A percentile compares a stretch with the other conserved stretches of the same genome.
These are phyloP conservation scores for Larix sibirica DNA, from an alignment of 83 land plant genomes.

Conservation along the genomic window DNA sequence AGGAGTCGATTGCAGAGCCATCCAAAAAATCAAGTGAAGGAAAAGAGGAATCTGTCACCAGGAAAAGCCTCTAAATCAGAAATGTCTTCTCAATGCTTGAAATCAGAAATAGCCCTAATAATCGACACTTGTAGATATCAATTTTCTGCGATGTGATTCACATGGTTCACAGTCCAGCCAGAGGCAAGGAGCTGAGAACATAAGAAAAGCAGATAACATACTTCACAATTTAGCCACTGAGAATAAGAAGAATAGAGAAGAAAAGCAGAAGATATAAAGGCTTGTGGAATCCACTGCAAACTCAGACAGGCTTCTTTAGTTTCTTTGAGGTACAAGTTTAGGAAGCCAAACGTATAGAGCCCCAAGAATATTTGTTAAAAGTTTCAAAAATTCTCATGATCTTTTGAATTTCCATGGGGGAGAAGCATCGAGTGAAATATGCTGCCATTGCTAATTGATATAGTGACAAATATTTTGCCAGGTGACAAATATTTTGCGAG, in stretches of 20 bases:
- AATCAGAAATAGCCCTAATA: background rate
- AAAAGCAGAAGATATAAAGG: background rate
- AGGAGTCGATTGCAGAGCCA: conserved; percentile 29
- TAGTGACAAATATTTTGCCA: no score
- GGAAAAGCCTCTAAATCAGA: background rate
- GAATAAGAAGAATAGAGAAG: no score
- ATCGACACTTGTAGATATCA: background rate
- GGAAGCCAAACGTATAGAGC: no score
- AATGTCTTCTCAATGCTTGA: background rate
- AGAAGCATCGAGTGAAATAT: no score
- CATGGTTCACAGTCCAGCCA: background rate
- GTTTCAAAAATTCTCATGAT: no score
- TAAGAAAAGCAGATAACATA: background rate
- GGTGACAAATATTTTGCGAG: no score
- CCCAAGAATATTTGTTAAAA: no score
- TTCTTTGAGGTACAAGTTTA: background rate
- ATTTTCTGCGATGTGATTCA: background rate
- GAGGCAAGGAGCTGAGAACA: background rate
- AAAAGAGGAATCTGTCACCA: conserved; percentile 31
- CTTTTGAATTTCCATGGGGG: no score
- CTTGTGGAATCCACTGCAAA: background rate
- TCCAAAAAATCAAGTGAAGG: conserved; percentile 41
- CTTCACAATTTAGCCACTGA: no score
- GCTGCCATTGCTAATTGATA: no score
- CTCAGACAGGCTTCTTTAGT: background rate